phyloP scores from a whole-genome alignment of 306 rosid species.

The Prunus mongolica region DNA sequence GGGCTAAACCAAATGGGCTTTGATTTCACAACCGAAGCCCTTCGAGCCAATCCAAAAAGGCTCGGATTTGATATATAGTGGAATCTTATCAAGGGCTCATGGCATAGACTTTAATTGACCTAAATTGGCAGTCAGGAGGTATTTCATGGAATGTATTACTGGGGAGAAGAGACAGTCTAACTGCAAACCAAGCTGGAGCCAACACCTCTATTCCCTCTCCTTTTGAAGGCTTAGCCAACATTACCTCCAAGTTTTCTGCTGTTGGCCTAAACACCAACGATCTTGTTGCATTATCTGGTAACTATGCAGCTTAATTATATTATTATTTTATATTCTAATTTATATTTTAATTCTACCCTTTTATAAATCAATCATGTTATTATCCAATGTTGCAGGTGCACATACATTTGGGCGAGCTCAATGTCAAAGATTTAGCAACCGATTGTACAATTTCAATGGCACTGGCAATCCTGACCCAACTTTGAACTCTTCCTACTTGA shows the following conservation, averaged over 20 bases:
- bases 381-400: conserved; percentile 40
- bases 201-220: conserved; percentile 53
- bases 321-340: background rate
- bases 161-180: conserved; percentile 67
- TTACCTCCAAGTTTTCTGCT: conserved; percentile 51
- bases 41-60: too few relatives aligned
- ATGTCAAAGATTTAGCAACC: conserved; percentile 38
- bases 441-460: conserved; percentile 49
- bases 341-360: background rate
- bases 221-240: conserved; percentile 35
- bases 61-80: too few relatives aligned
- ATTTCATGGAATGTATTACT: conserved; percentile 61
- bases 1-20: too few relatives aligned
- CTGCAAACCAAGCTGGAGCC: conserved; percentile 65
- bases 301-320: background rate
- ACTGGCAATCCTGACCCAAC: conserved; percentile 57
- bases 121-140: conserved; percentile 54
- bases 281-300: conserved; percentile 75
- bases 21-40: too few relatives aligned
- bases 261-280: conserved; percentile 58
- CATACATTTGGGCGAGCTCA: conserved; percentile 74
- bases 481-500: conserved; percentile 43
- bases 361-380: background rate
- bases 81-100: background rate
- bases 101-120: background rate